phyloP scores from a whole-genome alignment of 495 filamentous ascomycete species.

The Thermochaetoides thermophila region DNA sequence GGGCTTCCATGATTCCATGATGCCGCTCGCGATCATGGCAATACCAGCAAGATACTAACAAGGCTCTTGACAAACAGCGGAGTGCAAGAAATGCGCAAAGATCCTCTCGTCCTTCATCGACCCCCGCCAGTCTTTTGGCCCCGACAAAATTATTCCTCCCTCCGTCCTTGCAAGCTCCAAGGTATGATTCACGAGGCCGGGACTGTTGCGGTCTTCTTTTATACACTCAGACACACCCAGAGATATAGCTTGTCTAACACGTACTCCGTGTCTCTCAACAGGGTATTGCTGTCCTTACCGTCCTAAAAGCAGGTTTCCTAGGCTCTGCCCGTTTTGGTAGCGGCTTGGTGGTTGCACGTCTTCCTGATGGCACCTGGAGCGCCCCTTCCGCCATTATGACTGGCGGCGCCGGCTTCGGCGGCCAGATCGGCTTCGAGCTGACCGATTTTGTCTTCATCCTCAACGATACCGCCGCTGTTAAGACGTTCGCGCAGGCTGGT shows the following conservation, averaged over 20 bases:
- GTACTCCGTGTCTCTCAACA: too few species aligned
- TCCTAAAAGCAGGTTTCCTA: constrained; percentile 91
- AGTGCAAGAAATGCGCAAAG: constrained; percentile 83
- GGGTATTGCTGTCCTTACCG: constrained; percentile 90
- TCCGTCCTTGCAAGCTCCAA: constrained; percentile 81
- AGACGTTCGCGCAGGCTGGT: constrained; percentile 86
- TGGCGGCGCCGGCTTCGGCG: constrained; percentile 84
- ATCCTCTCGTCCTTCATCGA: constrained; percentile 93
- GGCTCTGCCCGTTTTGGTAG: constrained; percentile 86
- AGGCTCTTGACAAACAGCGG: constrained; percentile 45
- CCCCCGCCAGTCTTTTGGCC: constrained; percentile 83
- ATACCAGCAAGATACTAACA: too few species aligned
- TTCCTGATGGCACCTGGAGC: constrained; percentile 86
- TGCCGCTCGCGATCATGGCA: too few species aligned
- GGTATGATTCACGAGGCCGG: too few species aligned
- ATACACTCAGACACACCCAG: too few species aligned
- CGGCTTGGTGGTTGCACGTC: constrained; percentile 81
- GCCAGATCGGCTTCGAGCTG: constrained; percentile 93
- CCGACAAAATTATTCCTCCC: constrained; percentile 94
- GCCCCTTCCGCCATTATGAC: constrained; percentile 86
- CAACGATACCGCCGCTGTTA: constrained; percentile 81
- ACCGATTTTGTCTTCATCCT: constrained; percentile 99
- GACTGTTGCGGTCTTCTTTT: too few species aligned
- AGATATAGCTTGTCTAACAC: too few species aligned
- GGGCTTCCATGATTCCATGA: too few species aligned